Conservation (phyloP, 306 rosid genomes). For the Malus sieversii region DNA sequence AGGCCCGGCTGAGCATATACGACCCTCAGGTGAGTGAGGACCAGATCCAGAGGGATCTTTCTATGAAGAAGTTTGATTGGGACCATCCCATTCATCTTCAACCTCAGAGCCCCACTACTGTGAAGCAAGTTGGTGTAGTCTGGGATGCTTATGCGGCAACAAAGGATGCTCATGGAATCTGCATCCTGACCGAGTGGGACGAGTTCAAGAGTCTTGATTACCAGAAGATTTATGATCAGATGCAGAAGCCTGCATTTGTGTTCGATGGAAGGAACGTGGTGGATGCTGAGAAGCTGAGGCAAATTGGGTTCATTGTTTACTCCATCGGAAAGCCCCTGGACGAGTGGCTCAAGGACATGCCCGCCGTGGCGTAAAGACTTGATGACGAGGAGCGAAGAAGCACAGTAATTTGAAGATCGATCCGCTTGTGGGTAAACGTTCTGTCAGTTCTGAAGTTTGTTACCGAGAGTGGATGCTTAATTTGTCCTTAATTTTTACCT, state of each 20-base stretch:
- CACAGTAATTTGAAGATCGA: slow-evolving; percentile 4
- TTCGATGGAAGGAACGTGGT: slow-evolving; percentile 69
- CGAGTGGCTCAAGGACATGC: slow-evolving; percentile 89
- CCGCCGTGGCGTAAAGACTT: slow-evolving; percentile 56
- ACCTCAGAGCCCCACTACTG: slow-evolving; percentile 53
- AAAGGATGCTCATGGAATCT: slow-evolving; percentile 67
- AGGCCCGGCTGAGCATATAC: slow-evolving; percentile 64
- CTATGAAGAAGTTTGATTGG: slow-evolving; percentile 88
- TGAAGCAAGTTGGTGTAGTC: slow-evolving; percentile 53
- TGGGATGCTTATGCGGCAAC: slow-evolving; percentile 69
- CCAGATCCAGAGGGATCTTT: slow-evolving; percentile 61
- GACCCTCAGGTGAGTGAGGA: slow-evolving; percentile 78
- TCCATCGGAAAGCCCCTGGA: slow-evolving; percentile 81
- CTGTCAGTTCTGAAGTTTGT: background rate
- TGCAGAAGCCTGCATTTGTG: slow-evolving; percentile 85
- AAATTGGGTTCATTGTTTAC: slow-evolving; percentile 75
- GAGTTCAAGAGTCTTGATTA: slow-evolving; percentile 69
- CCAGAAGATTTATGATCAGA: slow-evolving; percentile 50
- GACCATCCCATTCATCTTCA: slow-evolving; percentile 82
- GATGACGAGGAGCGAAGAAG: background rate
- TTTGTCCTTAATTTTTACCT: slow-evolving; percentile 4
- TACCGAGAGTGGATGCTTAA: slow-evolving; percentile 17
- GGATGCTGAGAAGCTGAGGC: slow-evolving; percentile 56
- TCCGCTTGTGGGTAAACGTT: background rate
- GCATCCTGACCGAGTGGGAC: slow-evolving; percentile 78